Conservation (phyloP, 768 basidiomycete genomes). For the Kwoniella pini region DNA sequence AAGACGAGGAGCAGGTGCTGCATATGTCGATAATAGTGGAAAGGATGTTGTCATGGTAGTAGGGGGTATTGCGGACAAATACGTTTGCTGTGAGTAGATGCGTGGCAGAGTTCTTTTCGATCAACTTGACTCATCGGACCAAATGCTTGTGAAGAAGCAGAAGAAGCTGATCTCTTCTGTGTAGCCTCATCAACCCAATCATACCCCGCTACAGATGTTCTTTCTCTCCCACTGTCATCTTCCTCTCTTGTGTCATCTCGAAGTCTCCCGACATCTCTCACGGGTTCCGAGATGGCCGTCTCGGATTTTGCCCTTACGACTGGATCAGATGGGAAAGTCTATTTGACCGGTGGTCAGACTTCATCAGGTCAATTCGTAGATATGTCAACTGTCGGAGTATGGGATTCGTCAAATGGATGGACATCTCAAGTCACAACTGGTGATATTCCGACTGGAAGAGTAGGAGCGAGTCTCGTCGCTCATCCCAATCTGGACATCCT, state of each 20-base stretch:
- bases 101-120: background rate
- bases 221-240: conserved; percentile 41
- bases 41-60: conserved; percentile 43
- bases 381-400: conserved; percentile 42
- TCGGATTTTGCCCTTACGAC: conserved; percentile 49
- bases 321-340: conserved; percentile 31
- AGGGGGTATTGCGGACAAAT: conserved; percentile 49
- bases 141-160: no score
- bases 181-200: conserved; percentile 42
- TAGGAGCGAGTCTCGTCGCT: conserved; percentile 48
- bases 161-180: background rate
- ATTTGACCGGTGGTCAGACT: conserved; percentile 47
- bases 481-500: conserved; percentile 49
- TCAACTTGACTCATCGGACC: no score
- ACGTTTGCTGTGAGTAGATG: conserved; percentile 52
- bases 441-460: conserved; percentile 43
- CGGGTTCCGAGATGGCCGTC: conserved; percentile 41
- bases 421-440: conserved; percentile 38
- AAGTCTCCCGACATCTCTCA: conserved; percentile 33
- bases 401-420: conserved; percentile 43
- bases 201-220: conserved; percentile 47
- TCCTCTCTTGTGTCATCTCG: conserved; percentile 30
- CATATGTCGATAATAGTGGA: conserved; percentile 26
- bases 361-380: conserved; percentile 42
- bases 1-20: conserved; percentile 44